Conservation (phyloP, 306 rosid genomes). For the Geum urbanum region DNA sequence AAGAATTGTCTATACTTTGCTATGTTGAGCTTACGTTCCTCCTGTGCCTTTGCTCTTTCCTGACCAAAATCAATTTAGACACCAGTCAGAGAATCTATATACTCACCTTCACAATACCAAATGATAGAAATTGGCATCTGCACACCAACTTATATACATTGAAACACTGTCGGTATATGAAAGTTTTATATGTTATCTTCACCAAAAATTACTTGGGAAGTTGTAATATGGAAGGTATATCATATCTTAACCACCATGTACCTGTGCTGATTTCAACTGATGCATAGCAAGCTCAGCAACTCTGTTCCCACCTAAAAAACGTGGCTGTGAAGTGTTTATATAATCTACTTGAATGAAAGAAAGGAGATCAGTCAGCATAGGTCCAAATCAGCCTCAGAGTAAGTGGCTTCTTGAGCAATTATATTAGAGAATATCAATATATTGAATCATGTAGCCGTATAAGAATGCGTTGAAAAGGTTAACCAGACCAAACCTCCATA, state of each 20-base stretch:
- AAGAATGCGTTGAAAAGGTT: not conserved
- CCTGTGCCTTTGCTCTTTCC: no score
- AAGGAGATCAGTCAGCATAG: slow-evolving; percentile 4
- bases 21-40: no score
- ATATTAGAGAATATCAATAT: not conserved
- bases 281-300: slow-evolving; percentile 40
- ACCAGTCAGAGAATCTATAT: no score
- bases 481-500: slow-evolving; percentile 35
- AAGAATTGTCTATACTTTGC: no score
- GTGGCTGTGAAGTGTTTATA: slow-evolving; percentile 41
- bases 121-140: no score
- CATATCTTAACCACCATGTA: slow-evolving; percentile 1
- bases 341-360: slow-evolving; percentile 35
- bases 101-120: no score
- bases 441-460: not conserved
- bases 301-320: slow-evolving; percentile 43
- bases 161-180: no score
- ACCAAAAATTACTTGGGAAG: no score
- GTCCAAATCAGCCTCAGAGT: slow-evolving; percentile 4
- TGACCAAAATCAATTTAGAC: no score
- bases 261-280: slow-evolving; percentile 34
- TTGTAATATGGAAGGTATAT: no score
- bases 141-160: no score
- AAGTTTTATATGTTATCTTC: no score
- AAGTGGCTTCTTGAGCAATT: not conserved